These are phyloP conservation scores for Candida oleophila DNA, from an alignment of 805 yeast genomes.

Conservation along the genomic window DNA sequence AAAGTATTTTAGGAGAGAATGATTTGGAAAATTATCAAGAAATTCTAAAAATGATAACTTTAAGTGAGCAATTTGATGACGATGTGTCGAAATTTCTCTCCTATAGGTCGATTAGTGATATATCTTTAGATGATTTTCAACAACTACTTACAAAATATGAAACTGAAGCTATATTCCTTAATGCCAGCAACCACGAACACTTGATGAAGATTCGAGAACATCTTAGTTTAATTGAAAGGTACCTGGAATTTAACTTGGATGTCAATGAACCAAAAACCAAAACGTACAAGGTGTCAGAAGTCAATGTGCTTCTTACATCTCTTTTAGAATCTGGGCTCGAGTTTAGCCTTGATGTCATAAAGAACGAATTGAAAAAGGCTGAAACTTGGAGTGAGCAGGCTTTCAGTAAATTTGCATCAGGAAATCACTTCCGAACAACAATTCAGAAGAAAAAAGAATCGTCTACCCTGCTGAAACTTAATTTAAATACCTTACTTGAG, in stretches of 20 bases:
- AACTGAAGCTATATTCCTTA: slow-evolving; percentile 16
- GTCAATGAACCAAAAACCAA: background rate
- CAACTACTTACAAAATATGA: slow-evolving; percentile 23
- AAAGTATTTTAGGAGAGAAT: slow-evolving; percentile 24
- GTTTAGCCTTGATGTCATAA: slow-evolving; percentile 15
- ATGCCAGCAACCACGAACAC: slow-evolving; percentile 24
- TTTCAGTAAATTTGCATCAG: slow-evolving; percentile 14
- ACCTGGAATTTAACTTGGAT: slow-evolving; percentile 7
- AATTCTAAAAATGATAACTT: slow-evolving; percentile 21
- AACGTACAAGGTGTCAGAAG: slow-evolving; percentile 13
- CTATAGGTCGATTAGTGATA: slow-evolving; percentile 13
- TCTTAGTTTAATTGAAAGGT: slow-evolving; percentile 16
- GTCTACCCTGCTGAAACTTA: background rate
- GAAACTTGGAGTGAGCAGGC: slow-evolving; percentile 23
- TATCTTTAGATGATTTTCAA: slow-evolving; percentile 24
- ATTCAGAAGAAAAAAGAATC: background rate
- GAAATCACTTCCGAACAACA: background rate
- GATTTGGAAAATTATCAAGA: slow-evolving; percentile 33
- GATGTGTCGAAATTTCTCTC: slow-evolving; percentile 16
- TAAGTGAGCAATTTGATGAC: slow-evolving; percentile 24
- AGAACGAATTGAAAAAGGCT: background rate
- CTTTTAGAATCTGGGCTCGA: slow-evolving; percentile 20
- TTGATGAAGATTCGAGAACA: slow-evolving; percentile 26
- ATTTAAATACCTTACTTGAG: background rate
- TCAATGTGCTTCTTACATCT: slow-evolving; percentile 20